Conservation (phyloP, 2,329 filamentous ascomycete species). For the Botrytis deweyae region DNA sequence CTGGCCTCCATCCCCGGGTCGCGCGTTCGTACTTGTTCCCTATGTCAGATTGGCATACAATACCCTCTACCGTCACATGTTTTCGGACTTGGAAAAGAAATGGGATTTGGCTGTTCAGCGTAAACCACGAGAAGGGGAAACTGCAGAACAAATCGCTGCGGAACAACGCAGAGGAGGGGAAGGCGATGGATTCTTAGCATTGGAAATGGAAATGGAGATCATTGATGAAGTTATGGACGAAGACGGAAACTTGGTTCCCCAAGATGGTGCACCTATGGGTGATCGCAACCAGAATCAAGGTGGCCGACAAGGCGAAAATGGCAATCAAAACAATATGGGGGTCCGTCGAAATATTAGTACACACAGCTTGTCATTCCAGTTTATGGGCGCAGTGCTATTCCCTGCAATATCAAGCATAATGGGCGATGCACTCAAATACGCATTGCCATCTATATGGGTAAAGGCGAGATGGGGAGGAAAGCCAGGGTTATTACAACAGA, state of each 20-base stretch:
- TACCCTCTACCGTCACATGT: constrained; percentile 49
- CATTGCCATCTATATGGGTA: constrained; percentile 69
- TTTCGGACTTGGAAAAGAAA: constrained; percentile 34
- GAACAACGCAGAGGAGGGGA: constrained; percentile 39
- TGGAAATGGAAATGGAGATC: constrained; percentile 32
- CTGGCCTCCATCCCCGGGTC: constrained; percentile 59
- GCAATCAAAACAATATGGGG: constrained; percentile 26
- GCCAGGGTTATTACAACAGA: constrained; percentile 65
- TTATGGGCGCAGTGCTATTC: constrained; percentile 72
- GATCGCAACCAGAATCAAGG: constrained; percentile 5
- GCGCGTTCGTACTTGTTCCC: constrained; percentile 64
- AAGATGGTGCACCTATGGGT: neutral
- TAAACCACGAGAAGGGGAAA: constrained; percentile 39
- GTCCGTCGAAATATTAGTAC: constrained; percentile 45
- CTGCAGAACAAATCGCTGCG: constrained; percentile 39
- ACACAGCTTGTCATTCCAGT: constrained; percentile 55
- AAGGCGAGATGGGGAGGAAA: constrained; percentile 7
- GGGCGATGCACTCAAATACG: constrained; percentile 69
- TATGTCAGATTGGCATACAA: constrained; percentile 65
- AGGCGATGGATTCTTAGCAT: constrained; percentile 30
- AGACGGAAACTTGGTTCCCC: neutral
- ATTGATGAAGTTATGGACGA: constrained; percentile 26
- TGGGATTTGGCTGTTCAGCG: constrained; percentile 39
- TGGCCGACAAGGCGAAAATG: neutral
- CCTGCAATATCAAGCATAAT: constrained; percentile 77